These are phyloP conservation scores for Mycena venus DNA, from an alignment of 768 basidiomycete genomes.

Conservation along the genomic window DNA sequence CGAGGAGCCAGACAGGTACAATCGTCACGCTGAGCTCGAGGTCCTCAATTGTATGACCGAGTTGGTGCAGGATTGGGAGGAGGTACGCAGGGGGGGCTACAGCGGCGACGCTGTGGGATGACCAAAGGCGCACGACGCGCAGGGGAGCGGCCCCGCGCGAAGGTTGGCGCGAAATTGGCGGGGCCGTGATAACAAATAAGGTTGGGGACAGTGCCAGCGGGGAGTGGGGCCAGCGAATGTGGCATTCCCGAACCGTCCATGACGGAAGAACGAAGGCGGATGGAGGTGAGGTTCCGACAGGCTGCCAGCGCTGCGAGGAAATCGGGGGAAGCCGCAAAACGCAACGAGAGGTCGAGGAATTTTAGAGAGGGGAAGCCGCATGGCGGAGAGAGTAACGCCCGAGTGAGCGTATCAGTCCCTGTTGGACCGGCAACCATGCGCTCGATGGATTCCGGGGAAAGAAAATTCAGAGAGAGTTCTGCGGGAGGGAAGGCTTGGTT, in stretches of 20 bases:
- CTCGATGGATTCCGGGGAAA: constrained; percentile 25
- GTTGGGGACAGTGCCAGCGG: constrained; percentile 18
- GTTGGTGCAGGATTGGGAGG: constrained; percentile 26
- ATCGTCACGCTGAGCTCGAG: constrained; percentile 36
- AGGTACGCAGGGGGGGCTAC: constrained; percentile 27
- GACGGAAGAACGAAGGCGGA: constrained; percentile 34
- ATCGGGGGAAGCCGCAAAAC: constrained; percentile 24
- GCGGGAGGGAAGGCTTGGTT: constrained; percentile 1
- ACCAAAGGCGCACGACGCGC: constrained; percentile 36
- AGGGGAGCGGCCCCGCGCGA: constrained; percentile 30
- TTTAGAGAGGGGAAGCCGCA: constrained; percentile 15
- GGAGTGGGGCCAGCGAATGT: constrained; percentile 8
- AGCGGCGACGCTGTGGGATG: constrained; percentile 35
- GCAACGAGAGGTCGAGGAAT: constrained; percentile 32
- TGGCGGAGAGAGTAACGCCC: constrained; percentile 9
- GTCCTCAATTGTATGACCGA: neutral
- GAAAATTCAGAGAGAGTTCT: constrained; percentile 25
- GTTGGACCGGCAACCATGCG: constrained; percentile 32
- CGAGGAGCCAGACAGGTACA: constrained; percentile 31
- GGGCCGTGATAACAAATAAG: constrained; percentile 38
- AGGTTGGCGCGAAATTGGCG: constrained; percentile 19
- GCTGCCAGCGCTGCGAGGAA: constrained; percentile 29
- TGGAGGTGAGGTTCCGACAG: constrained; percentile 28
- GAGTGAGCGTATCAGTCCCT: constrained; percentile 33
- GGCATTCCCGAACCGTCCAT: constrained; percentile 19